Percentiles rank a stretch among this genome's conserved stretches.
Conservation (phyloP, 805 yeast genomes). For the Ogataea sp. region DNA sequence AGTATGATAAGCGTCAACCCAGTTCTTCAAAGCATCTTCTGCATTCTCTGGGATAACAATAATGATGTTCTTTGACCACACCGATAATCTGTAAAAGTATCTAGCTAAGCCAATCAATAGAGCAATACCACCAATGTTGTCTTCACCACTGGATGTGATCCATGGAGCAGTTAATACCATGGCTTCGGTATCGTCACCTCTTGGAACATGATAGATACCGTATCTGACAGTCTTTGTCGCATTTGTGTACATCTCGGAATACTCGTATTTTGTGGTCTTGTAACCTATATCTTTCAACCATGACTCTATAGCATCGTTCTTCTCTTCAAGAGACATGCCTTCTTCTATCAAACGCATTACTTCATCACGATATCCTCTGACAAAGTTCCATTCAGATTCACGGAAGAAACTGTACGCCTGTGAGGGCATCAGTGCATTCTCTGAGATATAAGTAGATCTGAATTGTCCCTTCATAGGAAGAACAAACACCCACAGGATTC, state of each 20-base stretch:
- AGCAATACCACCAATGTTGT: constrained; percentile 77
- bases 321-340: constrained; percentile 17
- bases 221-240: constrained; percentile 35
- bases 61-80: constrained; percentile 93
- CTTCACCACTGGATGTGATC: constrained; percentile 53
- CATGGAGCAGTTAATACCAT: constrained; percentile 89
- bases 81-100: constrained; percentile 76
- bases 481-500: constrained; percentile 49
- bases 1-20: constrained; percentile 94
- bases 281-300: constrained; percentile 74
- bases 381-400: constrained; percentile 89
- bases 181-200: constrained; percentile 95
- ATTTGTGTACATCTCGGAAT: constrained; percentile 10
- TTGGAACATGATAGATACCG: constrained; percentile 82
- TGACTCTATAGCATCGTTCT: constrained; percentile 37
- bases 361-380: constrained; percentile 75
- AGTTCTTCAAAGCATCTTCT: constrained; percentile 58
- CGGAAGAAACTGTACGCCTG: constrained; percentile 89
- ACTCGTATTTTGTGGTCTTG: constrained; percentile 41
- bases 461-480: constrained; percentile 79
- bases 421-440: constrained; percentile 95
- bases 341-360: constrained; percentile 14
- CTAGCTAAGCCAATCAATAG: constrained; percentile 65
- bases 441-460: constrained; percentile 81
- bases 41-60: constrained; percentile 75